Percentiles rank a stretch among this genome's conserved stretches.
These are phyloP conservation scores for Pluteus cervinus DNA, from an alignment of 768 basidiomycete genomes.

Conservation along the genomic window DNA sequence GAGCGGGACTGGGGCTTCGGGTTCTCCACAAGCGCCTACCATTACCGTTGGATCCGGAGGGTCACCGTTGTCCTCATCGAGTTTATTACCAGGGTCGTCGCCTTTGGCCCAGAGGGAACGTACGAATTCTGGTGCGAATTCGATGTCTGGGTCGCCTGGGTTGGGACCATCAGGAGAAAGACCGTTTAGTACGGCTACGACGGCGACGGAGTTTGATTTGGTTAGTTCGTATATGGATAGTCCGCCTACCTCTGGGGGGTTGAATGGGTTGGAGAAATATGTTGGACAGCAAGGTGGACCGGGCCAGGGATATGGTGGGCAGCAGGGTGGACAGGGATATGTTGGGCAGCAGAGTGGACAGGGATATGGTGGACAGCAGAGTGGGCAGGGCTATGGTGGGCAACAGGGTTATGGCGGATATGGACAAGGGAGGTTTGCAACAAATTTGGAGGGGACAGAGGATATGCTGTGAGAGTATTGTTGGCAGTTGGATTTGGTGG, in stretches of 20 bases:
- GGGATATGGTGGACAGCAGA: background rate
- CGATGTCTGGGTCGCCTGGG: background rate
- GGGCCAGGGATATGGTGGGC: no score
- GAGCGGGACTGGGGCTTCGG: background rate
- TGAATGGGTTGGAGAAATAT: background rate
- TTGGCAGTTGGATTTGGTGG: no score
- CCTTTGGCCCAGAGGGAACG: background rate
- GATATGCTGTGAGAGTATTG: constrained; percentile 4
- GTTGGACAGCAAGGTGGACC: background rate
- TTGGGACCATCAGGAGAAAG: background rate
- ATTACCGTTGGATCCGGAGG: background rate
- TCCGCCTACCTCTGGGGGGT: no score
- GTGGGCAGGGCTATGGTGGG: background rate
- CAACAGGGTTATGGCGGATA: constrained; percentile 15
- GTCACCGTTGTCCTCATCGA: background rate
- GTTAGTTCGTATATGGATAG: background rate
- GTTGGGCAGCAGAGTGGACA: background rate
- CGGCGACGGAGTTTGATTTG: constrained; percentile 14
- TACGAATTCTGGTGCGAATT: background rate
- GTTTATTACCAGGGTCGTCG: background rate
- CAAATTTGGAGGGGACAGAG: constrained; percentile 32
- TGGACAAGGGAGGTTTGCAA: constrained; percentile 38
- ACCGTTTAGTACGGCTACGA: constrained; percentile 4
- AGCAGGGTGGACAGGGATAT: background rate
- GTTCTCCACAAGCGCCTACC: background rate